A percentile compares a stretch with the other conserved stretches of the same genome.
These are phyloP conservation scores for Russula abietina DNA, from an alignment of 768 basidiomycete genomes.

Conservation along the genomic window DNA sequence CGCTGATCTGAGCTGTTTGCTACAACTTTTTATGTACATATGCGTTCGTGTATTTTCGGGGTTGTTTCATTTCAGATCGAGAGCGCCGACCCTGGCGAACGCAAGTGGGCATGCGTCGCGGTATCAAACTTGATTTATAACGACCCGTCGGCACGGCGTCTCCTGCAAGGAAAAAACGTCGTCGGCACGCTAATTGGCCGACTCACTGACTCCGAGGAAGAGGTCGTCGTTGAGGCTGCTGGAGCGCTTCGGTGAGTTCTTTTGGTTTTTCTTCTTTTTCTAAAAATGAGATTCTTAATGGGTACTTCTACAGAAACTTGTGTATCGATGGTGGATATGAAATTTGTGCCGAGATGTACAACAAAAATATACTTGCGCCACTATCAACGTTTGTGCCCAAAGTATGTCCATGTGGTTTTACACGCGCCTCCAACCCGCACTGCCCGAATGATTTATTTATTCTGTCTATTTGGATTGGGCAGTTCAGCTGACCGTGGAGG, in stretches of 20 bases:
- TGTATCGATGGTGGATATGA: slow-evolving; percentile 95
- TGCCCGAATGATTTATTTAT: background rate
- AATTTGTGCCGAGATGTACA: slow-evolving; percentile 95
- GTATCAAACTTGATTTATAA: slow-evolving; percentile 95
- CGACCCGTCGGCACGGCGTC: slow-evolving; percentile 83
- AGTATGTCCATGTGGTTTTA: slow-evolving; percentile 35
- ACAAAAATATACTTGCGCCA: slow-evolving; percentile 84
- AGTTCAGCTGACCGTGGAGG: background rate
- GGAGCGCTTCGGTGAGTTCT: slow-evolving; percentile 73
- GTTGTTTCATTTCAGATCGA: slow-evolving; percentile 51
- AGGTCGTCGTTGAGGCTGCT: slow-evolving; percentile 83
- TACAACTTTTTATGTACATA: background rate
- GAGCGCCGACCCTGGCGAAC: slow-evolving; percentile 67
- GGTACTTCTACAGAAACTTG: slow-evolving; percentile 56
- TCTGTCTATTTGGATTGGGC: background rate
- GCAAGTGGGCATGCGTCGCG: slow-evolving; percentile 94
- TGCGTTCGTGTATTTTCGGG: no score
- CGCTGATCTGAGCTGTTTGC: background rate
- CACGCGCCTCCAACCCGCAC: background rate
- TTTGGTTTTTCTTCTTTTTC: slow-evolving; percentile 13
- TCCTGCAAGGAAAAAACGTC: slow-evolving; percentile 87
- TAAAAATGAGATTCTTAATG: background rate
- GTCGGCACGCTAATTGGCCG: slow-evolving; percentile 81
- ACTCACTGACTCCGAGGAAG: slow-evolving; percentile 85
- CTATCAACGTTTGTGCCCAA: slow-evolving; percentile 73